Percentiles rank a stretch among this genome's conserved stretches.
Evolutionary conservation across 2,329 filamentous ascomycete genomes (phyloP).

Genomic region (Dactylellina cionopaga): DNA sequence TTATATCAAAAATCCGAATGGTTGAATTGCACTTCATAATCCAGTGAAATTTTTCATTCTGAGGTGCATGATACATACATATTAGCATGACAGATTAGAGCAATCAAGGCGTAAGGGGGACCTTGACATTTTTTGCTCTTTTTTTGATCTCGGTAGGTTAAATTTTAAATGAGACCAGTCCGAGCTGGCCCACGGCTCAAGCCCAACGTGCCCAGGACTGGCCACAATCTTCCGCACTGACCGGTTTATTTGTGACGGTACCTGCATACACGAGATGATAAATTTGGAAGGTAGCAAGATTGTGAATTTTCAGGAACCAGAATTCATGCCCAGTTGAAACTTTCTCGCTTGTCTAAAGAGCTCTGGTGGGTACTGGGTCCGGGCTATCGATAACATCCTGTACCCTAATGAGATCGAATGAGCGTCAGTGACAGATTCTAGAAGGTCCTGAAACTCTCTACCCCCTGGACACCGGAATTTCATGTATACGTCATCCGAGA

Average conservation of each 20-base stretch:
- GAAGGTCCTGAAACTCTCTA: conserved; percentile 50
- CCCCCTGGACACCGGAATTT: conserved; percentile 12
- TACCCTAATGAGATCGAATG: background rate
- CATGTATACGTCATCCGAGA: conserved; percentile 20
- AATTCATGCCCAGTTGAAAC: conserved; percentile 16
- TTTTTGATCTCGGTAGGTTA: conserved; percentile 38
- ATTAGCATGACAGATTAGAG: conserved; percentile 45
- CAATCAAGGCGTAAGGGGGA: conserved; percentile 31
- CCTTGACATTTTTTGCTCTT: background rate
- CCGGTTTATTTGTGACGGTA: conserved; percentile 46
- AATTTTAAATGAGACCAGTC: conserved; percentile 41
- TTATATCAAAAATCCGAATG: conserved; percentile 44
- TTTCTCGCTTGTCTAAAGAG: conserved; percentile 26
- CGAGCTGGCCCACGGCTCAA: conserved; percentile 8
- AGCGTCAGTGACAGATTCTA: conserved; percentile 38
- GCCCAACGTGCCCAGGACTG: conserved; percentile 3
- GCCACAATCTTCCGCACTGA: conserved; percentile 46
- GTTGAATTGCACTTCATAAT: no score
- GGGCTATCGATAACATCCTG: conserved; percentile 34
- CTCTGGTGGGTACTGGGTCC: background rate
- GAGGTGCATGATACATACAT: conserved; percentile 32
- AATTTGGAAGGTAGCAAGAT: conserved; percentile 38
- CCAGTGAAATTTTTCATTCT: background rate
- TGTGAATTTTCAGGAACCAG: conserved; percentile 40
- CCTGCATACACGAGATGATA: conserved; percentile 49